Evolutionary conservation across 2,329 filamentous ascomycete genomes (phyloP), one percentile per base, ranked within the genome.

Genomic region (Nothophoma quercina): DNA sequence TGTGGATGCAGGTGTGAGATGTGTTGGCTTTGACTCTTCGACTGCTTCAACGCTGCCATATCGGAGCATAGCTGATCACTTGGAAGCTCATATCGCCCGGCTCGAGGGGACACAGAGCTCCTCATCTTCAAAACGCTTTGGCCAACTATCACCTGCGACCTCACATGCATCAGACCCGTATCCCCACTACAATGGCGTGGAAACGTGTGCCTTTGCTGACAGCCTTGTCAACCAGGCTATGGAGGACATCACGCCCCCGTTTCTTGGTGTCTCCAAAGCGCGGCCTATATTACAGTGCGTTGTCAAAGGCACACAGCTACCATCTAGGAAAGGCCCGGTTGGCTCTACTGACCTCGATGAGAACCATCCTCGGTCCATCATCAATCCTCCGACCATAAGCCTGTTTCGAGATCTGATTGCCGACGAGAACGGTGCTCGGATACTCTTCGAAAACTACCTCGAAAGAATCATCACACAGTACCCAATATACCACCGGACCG

Each of bases 381-480:
- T 74, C 38, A 74, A 74, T 33, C 71, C 71, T 2, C 67, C 69
- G 7, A 59, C 65, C 19, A 64, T 59, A 7, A 65, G 53, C 6
- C 51, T 63, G 2, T 64, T 65, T 32, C 60, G 60, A 10, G 55
- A 72, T 21, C 55, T 70, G 22, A 64, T 63, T 32, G 67, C 71
- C 21, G 65, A 70, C 28, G 58, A 62, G 43, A 65, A 70, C 15
- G 68, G 65, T 7, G 71, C 71, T 33, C 64, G 60, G 26, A 68
- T 67, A 32, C 56, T 74, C 7, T 63, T 73, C 42, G 58, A 66
- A 28, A 71, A 67, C 45, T 74, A 72, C 43, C 53, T 71, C 16
- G 65, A 71, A 33, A 65, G 68, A 16, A 62, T 73, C 42, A 70
- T 73, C 43, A 69, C 70, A 5, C 70, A 72, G 48, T 72, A 72